Base-by-base conservation (phyloP, 106 monocot species). In the Xerophyta viscosa region DNA sequence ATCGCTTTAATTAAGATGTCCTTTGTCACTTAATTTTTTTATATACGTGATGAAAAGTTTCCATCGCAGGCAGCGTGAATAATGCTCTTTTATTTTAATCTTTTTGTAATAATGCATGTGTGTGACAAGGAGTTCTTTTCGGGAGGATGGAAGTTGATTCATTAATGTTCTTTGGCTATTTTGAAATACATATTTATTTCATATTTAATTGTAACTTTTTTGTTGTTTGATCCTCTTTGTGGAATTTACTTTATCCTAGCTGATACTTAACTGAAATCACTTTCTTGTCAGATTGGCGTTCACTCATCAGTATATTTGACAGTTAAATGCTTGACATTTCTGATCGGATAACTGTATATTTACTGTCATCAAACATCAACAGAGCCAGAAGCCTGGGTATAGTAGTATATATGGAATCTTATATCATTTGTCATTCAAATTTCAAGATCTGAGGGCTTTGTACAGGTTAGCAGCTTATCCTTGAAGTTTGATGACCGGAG, bases 311-410 rank as follows among this genome's bases (percentile, higher is more conserved):
- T 54, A 15, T 31, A 9, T 53, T 21, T 31, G 9, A 54, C 27
- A 19, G 33, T 15, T 0, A 36, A 36, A 54, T 21, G 17, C 9
- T 54, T 26, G 27, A 50, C 36, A 37, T n/a, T 33, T 31, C 54
- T 54, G 31, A 54, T 54, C 18, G 54, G 31, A 23, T 54, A 54
- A 54, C 54, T 54, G 33, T 54, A 54, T 13, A 54, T 31, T 54
- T 36, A 54, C 9, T 21, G 23, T 36, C 33, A 36, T 54, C 33
- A 13, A 24, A 50, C 50, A 54, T 54, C 54, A 33, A 8, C 27
- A 54, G 21, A 13, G 14, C n/a, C n/a, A 54, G 36, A 31, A 4
- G 22, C 22, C 54, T 36, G 20, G 33, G 22, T 15, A 36, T 36
- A 12, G 33, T 20, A 54, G 36, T 20, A 54, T 31, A 29, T 20